phyloP scores from a whole-genome alignment of 2,329 filamentous ascomycete genomes.

The Teratosphaeria destructans region DNA sequence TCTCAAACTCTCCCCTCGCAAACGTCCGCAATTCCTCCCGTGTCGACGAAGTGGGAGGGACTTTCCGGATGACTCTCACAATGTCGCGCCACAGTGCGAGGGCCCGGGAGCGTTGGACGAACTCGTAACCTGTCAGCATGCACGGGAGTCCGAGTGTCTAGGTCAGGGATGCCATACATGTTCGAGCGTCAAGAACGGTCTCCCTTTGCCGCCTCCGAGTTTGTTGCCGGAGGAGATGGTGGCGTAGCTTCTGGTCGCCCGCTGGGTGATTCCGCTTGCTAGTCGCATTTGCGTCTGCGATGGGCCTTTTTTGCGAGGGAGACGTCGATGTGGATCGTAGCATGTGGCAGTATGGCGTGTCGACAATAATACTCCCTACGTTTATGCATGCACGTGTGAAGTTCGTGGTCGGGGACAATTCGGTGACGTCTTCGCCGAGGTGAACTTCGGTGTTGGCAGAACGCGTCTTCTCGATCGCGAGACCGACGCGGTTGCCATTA shows the following conservation, averaged over 20 bases:
- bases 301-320: not conserved
- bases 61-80: constrained; percentile 31
- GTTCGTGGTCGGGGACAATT: not conserved
- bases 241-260: constrained; percentile 10
- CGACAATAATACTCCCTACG: too few species aligned
- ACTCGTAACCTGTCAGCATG: constrained; percentile 22
- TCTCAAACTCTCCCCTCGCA: constrained; percentile 40
- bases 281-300: not conserved
- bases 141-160: not conserved
- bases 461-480: not conserved
- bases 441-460: not conserved
- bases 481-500: not conserved
- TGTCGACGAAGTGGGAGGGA: constrained; percentile 23
- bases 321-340: not conserved
- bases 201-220: constrained; percentile 16
- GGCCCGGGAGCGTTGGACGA: constrained; percentile 39
- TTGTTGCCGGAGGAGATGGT: constrained; percentile 20
- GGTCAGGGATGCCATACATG: constrained; percentile 17
- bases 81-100: constrained; percentile 40
- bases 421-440: not conserved
- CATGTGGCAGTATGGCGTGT: not conserved
- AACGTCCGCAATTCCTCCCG: constrained; percentile 37
- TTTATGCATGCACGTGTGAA: not conserved
- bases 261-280: not conserved
- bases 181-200: constrained; percentile 26